phyloP scores from a whole-genome alignment of 176 grass and related monocot species.

The Oryza officinalis region DNA sequence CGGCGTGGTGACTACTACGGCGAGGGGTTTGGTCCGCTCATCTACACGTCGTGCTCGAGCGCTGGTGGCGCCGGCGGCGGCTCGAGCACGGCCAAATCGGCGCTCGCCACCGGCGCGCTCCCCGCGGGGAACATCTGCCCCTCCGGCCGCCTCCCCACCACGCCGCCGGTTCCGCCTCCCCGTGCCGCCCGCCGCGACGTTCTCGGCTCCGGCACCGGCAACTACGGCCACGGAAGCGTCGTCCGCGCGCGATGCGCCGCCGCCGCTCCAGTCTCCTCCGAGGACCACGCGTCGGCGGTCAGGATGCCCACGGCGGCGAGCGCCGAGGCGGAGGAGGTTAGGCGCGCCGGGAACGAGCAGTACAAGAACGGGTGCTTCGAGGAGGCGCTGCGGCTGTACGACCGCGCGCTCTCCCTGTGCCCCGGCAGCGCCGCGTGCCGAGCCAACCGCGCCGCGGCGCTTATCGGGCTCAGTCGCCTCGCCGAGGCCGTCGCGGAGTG shows the following conservation, averaged over 20 bases:
- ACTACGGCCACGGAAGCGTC: slow-evolving; percentile 65
- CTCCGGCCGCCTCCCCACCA: slow-evolving; percentile 39
- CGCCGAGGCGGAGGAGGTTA: slow-evolving; percentile 53
- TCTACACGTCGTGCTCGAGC: slow-evolving; percentile 24
- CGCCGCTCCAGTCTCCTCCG: background rate
- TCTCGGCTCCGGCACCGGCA: slow-evolving; percentile 47
- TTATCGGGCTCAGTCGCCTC: slow-evolving; percentile 50
- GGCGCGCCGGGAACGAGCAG: slow-evolving; percentile 52
- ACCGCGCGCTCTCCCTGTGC: slow-evolving; percentile 45
- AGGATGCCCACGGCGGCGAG: slow-evolving; percentile 31
- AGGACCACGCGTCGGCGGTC: slow-evolving; percentile 26
- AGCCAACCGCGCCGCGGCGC: slow-evolving; percentile 62
- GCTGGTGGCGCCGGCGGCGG: background rate
- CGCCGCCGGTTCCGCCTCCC: slow-evolving; percentile 27
- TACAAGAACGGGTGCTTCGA: slow-evolving; percentile 50
- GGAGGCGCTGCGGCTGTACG: slow-evolving; percentile 57
- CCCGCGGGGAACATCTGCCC: slow-evolving; percentile 61
- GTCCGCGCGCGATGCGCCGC: slow-evolving; percentile 22
- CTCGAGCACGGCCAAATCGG: slow-evolving; percentile 45
- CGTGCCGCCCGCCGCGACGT: slow-evolving; percentile 39
- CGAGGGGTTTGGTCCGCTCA: slow-evolving; percentile 4
- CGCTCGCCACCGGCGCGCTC: slow-evolving; percentile 28
- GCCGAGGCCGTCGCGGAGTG: slow-evolving; percentile 56
- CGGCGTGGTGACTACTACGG: background rate
- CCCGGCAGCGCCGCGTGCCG: slow-evolving; percentile 51